These are phyloP conservation scores for Harringtonia aguacate DNA, from an alignment of 2,329 filamentous ascomycete species.

Conservation along the genomic window DNA sequence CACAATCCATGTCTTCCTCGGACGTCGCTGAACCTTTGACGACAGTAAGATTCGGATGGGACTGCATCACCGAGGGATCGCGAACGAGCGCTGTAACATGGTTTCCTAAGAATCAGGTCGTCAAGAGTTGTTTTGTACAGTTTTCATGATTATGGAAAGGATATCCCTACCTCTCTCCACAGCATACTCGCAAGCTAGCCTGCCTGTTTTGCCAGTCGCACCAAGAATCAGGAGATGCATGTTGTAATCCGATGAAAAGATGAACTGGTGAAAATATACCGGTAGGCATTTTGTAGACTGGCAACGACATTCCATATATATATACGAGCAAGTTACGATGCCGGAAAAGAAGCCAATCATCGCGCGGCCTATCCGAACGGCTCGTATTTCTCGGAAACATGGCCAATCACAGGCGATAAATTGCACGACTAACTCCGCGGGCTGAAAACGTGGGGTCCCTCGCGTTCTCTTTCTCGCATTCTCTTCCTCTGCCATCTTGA, in stretches of 20 bases:
- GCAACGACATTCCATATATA: neutral
- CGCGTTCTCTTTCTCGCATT: neutral
- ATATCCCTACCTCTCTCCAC: neutral
- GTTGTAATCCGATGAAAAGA: neutral
- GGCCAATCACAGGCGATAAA: neutral
- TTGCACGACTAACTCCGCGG: neutral
- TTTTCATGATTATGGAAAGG: neutral
- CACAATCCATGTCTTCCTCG: neutral
- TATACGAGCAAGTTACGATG: neutral
- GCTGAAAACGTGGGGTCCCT: neutral
- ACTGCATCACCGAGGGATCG: neutral
- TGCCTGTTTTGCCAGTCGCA: neutral
- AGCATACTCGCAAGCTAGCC: neutral
- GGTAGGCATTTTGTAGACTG: neutral
- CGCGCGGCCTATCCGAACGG: neutral
- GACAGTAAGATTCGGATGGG: neutral
- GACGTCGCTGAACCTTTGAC: neutral
- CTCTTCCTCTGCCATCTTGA: neutral
- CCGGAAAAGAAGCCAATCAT: neutral
- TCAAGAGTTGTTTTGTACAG: neutral
- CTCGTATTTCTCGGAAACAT: neutral
- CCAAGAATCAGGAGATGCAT: neutral
- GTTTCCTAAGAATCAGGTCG: neutral
- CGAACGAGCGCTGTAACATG: conserved; percentile 1
- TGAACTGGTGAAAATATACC: neutral